Conservation (phyloP, 441 rosid genomes). For the Raphanus hybrid region DNA sequence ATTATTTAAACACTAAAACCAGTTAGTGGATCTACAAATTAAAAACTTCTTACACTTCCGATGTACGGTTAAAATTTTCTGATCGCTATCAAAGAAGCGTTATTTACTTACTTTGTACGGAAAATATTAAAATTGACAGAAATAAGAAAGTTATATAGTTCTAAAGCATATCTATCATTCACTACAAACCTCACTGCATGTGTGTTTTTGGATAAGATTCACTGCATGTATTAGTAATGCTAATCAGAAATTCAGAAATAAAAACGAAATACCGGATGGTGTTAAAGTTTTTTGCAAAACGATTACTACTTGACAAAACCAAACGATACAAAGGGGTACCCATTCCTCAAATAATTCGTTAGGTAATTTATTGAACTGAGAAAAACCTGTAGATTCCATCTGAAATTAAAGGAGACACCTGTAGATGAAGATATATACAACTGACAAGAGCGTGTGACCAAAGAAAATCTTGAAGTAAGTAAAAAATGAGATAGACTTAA, state of each 20-base stretch:
- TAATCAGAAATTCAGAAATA: background rate
- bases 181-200: slow-evolving; percentile 11
- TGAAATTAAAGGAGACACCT: slow-evolving; percentile 33
- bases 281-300: background rate
- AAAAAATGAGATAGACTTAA: slow-evolving; percentile 10
- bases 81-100: background rate
- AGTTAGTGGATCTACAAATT: slow-evolving; percentile 3
- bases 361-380: slow-evolving; percentile 4
- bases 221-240: background rate
- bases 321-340: background rate
- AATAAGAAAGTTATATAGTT: background rate
- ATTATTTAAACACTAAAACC: slow-evolving; percentile 8
- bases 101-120: slow-evolving; percentile 1
- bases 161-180: background rate
- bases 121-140: background rate
- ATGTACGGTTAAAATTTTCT: background rate
- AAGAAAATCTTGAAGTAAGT: slow-evolving; percentile 1
- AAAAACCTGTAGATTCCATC: slow-evolving; percentile 37
- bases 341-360: too few species aligned
- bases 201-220: background rate
- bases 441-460: slow-evolving; percentile 44
- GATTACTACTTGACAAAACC: background rate
- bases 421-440: slow-evolving; percentile 37
- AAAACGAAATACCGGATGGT: background rate
- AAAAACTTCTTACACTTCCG: background rate